These are phyloP conservation scores for Pythium apleroticum DNA, from an alignment of 352 stramenopile genomes.

Conservation along the genomic window DNA sequence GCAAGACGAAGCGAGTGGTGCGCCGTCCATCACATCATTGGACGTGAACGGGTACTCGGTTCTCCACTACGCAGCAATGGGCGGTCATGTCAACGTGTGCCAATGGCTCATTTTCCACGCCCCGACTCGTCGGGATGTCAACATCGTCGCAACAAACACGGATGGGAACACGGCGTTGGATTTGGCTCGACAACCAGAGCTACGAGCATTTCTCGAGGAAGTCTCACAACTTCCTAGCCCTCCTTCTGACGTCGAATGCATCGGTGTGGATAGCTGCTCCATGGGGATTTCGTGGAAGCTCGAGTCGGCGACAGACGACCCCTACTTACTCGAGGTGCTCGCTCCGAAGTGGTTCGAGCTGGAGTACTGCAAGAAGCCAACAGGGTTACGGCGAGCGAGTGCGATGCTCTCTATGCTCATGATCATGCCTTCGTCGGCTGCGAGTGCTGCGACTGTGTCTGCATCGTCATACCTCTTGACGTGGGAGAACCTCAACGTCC, in stretches of 20 bases:
- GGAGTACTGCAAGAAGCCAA: slow-evolving; percentile 62
- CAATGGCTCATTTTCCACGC: slow-evolving; percentile 61
- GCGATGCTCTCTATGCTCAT: slow-evolving; percentile 56
- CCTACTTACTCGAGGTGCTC: slow-evolving; percentile 35
- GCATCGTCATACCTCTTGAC: slow-evolving; percentile 48
- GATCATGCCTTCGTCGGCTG: slow-evolving; percentile 34
- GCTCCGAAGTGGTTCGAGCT: slow-evolving; percentile 52
- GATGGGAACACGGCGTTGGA: slow-evolving; percentile 43
- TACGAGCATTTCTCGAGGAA: slow-evolving; percentile 47
- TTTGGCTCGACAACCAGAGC: slow-evolving; percentile 37
- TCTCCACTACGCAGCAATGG: slow-evolving; percentile 69
- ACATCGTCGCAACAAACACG: slow-evolving; percentile 45
- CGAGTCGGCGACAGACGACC: slow-evolving; percentile 30
- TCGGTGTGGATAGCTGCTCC: slow-evolving; percentile 50
- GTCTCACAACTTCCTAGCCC: slow-evolving; percentile 34
- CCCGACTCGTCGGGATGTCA: slow-evolving; percentile 35
- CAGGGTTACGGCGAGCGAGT: slow-evolving; percentile 41
- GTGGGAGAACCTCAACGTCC: slow-evolving; percentile 48
- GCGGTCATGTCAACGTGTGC: slow-evolving; percentile 50
- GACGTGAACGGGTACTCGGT: slow-evolving; percentile 62
- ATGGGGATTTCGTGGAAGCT: slow-evolving; percentile 64
- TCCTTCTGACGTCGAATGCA: slow-evolving; percentile 38
- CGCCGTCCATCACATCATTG: slow-evolving; percentile 37
- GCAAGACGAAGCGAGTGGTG: slow-evolving; percentile 8
- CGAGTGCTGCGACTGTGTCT: slow-evolving; percentile 25